These are phyloP conservation scores for Russula abietina DNA, from an alignment of 768 basidiomycete species.

Conservation along the genomic window DNA sequence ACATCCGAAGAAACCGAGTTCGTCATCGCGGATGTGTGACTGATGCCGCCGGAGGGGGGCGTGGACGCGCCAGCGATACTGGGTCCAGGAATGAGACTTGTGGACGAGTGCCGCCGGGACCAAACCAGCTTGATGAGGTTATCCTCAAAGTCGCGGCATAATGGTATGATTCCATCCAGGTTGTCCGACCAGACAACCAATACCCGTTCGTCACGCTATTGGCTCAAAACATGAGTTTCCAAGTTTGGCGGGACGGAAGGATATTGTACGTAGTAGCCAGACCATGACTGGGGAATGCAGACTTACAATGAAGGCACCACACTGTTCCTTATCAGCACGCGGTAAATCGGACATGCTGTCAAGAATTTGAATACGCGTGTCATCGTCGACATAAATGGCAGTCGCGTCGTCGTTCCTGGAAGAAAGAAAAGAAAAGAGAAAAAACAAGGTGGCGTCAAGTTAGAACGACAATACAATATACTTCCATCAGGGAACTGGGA, in stretches of 20 bases:
- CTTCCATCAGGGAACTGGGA: slow-evolving; percentile 28
- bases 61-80: slow-evolving; percentile 31
- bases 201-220: slow-evolving; percentile 74
- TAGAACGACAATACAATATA: background rate
- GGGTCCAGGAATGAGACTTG: background rate
- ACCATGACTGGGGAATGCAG: background rate
- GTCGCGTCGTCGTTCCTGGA: slow-evolving; percentile 51
- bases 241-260: background rate
- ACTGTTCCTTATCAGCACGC: slow-evolving; percentile 85
- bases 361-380: slow-evolving; percentile 84
- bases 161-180: slow-evolving; percentile 70
- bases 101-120: slow-evolving; percentile 35
- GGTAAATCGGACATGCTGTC: slow-evolving; percentile 62
- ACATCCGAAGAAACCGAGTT: slow-evolving; percentile 51
- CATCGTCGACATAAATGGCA: slow-evolving; percentile 63
- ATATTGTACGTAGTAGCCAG: too few species aligned
- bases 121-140: slow-evolving; percentile 80
- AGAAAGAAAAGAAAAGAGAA: background rate
- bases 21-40: slow-evolving; percentile 36
- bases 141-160: slow-evolving; percentile 67
- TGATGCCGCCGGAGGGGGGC: slow-evolving; percentile 22
- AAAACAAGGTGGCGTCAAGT: background rate
- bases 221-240: background rate
- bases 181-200: slow-evolving; percentile 82
- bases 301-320: slow-evolving; percentile 78